A percentile compares a stretch with the other conserved stretches of the same genome.
phyloP scores from a whole-genome alignment of 2,329 filamentous ascomycete genomes.

The Fusarium nanum region DNA sequence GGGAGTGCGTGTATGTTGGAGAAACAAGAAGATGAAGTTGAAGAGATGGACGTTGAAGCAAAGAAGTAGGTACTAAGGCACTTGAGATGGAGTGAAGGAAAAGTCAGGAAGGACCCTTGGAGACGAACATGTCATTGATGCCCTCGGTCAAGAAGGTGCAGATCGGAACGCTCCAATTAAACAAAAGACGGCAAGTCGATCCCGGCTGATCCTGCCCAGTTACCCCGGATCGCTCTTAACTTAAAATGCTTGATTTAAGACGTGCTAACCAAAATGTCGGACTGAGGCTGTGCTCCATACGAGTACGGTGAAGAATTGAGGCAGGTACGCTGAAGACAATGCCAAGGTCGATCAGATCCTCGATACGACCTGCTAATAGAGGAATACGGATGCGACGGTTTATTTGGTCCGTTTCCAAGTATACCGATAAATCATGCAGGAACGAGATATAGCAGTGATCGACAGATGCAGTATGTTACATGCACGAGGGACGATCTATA shows the following conservation, averaged over 20 bases:
- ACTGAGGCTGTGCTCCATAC: slow-evolving; percentile 10
- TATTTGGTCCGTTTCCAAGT: background rate
- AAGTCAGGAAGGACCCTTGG: slow-evolving; percentile 8
- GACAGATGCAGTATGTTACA: background rate
- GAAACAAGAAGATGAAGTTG: slow-evolving; percentile 1
- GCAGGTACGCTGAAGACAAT: background rate
- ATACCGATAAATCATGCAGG: background rate
- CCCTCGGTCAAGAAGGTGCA: slow-evolving; percentile 15
- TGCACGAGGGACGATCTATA: background rate
- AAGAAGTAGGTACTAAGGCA: background rate
- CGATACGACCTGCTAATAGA: background rate
- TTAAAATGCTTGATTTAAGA: slow-evolving; percentile 8
- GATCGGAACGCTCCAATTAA: slow-evolving; percentile 8
- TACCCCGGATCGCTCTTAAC: slow-evolving; percentile 15
- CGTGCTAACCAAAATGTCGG: background rate
- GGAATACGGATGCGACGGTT: background rate
- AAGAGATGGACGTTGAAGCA: background rate
- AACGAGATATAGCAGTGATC: slow-evolving; percentile 1
- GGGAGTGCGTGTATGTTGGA: background rate
- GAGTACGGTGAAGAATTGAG: background rate
- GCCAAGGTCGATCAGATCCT: background rate
- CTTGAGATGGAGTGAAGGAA: background rate
- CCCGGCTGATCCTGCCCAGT: slow-evolving; percentile 12
- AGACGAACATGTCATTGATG: slow-evolving; percentile 10
- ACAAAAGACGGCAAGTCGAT: background rate